Percentiles rank a stretch among this genome's conserved stretches.
Conservation (phyloP, 2,329 filamentous ascomycete genomes). For the Botrytis pseudocinerea region DNA sequence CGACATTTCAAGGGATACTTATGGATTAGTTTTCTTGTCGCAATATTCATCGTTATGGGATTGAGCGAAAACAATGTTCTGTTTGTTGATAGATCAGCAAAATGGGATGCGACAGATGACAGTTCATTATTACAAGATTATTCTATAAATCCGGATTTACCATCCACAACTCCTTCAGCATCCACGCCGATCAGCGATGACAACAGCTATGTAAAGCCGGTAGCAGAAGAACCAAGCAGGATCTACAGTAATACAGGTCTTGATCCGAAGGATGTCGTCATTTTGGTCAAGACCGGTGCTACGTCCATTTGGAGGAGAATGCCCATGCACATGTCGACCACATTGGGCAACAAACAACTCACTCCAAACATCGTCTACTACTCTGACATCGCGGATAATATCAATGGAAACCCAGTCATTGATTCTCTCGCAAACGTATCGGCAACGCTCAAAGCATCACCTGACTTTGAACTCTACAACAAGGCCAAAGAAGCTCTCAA, state of each 20-base stretch:
- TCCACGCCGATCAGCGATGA: not conserved
- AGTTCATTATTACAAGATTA: not conserved
- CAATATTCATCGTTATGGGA: slow-evolving; percentile 27
- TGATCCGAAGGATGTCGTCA: slow-evolving; percentile 26
- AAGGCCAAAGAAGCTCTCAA: slow-evolving; percentile 16
- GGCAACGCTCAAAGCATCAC: slow-evolving; percentile 23
- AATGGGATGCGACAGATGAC: not conserved
- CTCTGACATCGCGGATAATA: slow-evolving; percentile 25
- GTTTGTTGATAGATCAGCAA: slow-evolving; percentile 1
- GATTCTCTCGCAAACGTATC: slow-evolving; percentile 28
- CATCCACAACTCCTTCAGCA: not conserved
- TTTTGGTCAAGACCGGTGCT: slow-evolving; percentile 29
- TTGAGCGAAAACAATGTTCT: slow-evolving; percentile 27
- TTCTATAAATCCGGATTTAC: not conserved
- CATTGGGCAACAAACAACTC: slow-evolving; percentile 19
- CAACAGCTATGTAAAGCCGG: not conserved
- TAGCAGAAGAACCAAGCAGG: slow-evolving; percentile 7
- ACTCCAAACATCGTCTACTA: slow-evolving; percentile 27
- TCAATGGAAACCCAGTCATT: slow-evolving; percentile 25
- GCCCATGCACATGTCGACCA: slow-evolving; percentile 29
- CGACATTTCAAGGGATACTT: slow-evolving; percentile 28
- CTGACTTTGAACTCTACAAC: slow-evolving; percentile 27
- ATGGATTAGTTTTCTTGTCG: slow-evolving; percentile 28
- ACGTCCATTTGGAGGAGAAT: slow-evolving; percentile 28
- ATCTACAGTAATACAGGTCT: slow-evolving; percentile 10